Percentiles rank a stretch among this genome's conserved stretches.
Evolutionary conservation across 169 alveolate genomes (phyloP).

Genomic region (Miamiensis avidus): DNA sequence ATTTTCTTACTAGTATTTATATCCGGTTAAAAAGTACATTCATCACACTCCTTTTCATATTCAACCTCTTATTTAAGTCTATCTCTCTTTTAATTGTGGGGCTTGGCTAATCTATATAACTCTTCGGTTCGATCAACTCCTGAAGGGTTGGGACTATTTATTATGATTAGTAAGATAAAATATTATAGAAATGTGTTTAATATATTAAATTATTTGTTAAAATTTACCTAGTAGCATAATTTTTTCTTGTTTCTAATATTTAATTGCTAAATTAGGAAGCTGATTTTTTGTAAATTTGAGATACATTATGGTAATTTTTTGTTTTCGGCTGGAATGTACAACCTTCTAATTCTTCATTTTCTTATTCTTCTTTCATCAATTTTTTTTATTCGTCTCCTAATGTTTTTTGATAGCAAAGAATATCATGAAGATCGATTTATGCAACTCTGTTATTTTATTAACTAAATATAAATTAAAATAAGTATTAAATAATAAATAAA

Average conservation of each 20-base stretch:
- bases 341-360: constrained; percentile 11
- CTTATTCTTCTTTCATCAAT: constrained; percentile 10
- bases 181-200: not conserved
- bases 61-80: constrained; percentile 12
- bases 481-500: no score
- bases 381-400: constrained; percentile 13
- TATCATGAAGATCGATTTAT: constrained; percentile 1
- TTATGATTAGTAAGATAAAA: not conserved
- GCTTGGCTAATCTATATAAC: constrained; percentile 14
- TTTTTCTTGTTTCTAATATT: constrained; percentile 17
- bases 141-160: not conserved
- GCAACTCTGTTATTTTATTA: not conserved
- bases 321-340: constrained; percentile 43
- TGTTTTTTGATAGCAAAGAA: not conserved
- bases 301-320: constrained; percentile 24
- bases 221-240: not conserved
- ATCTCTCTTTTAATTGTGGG: constrained; percentile 17
- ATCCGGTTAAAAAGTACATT: constrained; percentile 28
- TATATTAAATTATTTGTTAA: constrained; percentile 10
- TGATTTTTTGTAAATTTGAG: constrained; percentile 12
- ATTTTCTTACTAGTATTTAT: no score
- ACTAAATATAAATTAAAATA: not conserved
- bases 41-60: constrained; percentile 32
- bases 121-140: constrained; percentile 20
- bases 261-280: constrained; percentile 19